Evolutionary conservation across 2,329 filamentous ascomycete species (phyloP), one percentile per base, ranked within the genome.

Genomic region (Diaporthe australafricana): DNA sequence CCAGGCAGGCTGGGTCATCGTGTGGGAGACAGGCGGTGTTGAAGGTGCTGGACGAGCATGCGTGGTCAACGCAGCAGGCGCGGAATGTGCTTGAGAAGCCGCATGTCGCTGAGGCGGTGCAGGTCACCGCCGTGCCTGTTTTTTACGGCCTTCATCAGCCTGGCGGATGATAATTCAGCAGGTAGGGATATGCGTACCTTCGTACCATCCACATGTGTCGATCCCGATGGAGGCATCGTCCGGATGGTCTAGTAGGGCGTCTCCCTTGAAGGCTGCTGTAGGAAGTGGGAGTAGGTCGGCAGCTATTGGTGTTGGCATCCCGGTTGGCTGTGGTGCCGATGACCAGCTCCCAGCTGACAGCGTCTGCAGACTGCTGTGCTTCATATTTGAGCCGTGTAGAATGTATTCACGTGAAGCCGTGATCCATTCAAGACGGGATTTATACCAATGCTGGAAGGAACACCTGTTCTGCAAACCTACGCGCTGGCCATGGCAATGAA

Each of bases 31-130:
- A 63, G 2, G 3, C 42, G 1, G 60, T 63, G 12, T 63, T 35
- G 60, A 48, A 50, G 4, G n/a, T 7, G 45, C 30, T 65, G 30
- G 60, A 65, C n/a, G 45, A 50, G 60, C 60, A 63, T 63, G 27
- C 27, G 14, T 30, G 42, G 20, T 17, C 14, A 17, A 63, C 7
- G 27, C 60, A 63, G 30, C 60, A 63, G 3, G 60, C 60, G n/a
- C 27, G 60, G 22, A 20, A 48, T 1, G 42, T 48, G 42, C 42
- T 12, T 11, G 60, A 63, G 20, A 22, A 63, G 22, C 20, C 60
- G 42, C 60, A 48, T 1, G 60, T 3, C 14, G 27, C 60, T 35
- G 42, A 7, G 17, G 60, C 11, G 9, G 42, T 3, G n/a, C 60
- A 63, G 11, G 60, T 48, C 9, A 63, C 60, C 16, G 60, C 42